Evolutionary conservation across 352 stramenopile species (phyloP), one percentile per base, ranked within the genome.

Genomic region (Blastocystis sp.): DNA sequence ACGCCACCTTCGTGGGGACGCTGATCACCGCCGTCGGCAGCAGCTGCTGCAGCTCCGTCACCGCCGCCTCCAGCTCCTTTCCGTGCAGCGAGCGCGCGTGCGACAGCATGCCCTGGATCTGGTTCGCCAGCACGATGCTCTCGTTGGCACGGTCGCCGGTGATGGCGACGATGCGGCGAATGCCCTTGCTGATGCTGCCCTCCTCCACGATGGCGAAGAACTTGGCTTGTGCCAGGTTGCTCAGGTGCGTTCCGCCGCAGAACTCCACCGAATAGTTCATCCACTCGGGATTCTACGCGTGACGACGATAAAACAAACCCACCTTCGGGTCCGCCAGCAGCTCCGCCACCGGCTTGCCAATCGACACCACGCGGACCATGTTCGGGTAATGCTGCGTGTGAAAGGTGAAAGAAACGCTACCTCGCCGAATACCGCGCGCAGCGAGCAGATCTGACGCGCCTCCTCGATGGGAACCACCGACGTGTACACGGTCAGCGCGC

Each of bases 391-490:
- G 87, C 56, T 85, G 38, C 14, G 18, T 16, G 18, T 38, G 11
- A 36, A 34, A n/a, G 0, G 21, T 0, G 9, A 32, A 38, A 46
- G 16, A 38, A 27, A 54, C 24, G 34, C 27, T 84, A 94, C 95
- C 90, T 99, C 96, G 59, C 96, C 96, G 88, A 98, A 98, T 18
- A 99, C 96, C 21, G 95, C 95, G 49, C 96, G 90, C n/a, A 99
- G 89, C 38, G 94, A 94, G 61, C 95, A 91, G 79, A 99, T 98
- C 44, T 91, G 89, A 88, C 95, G 94, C 49, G 95, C 96, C 67
- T 97, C 90, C 44, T 89, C 92, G 75, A 98, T 91, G n/a, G 93
- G 90, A 77, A 97, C 92, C 4, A 97, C 89, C 87, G 97, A 86
- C 27, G 90, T 92, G 77, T 91, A 94, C 86, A 96, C 92, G 6